These are phyloP conservation scores for Cylindrotheca fusiformis DNA, from an alignment of 108 stramenopile genomes.

Conservation along the genomic window DNA sequence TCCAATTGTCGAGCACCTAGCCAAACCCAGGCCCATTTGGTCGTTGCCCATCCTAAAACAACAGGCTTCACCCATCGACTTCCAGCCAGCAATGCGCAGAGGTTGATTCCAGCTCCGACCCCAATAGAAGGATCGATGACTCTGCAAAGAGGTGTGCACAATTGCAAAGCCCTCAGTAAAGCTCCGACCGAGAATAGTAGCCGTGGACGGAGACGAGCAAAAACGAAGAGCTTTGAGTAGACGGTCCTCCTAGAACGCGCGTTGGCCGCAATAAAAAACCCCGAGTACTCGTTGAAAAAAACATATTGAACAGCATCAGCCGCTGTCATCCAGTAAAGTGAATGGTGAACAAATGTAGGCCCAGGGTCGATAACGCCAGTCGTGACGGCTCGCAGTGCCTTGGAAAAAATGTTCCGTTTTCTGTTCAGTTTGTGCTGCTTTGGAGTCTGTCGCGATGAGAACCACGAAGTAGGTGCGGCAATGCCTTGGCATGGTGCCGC, in stretches of 20 bases:
- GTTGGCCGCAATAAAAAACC: background rate
- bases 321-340: constrained; percentile 21
- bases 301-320: constrained; percentile 22
- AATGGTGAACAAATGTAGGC: constrained; percentile 4
- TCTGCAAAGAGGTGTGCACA: constrained; percentile 24
- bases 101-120: constrained; percentile 33
- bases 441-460: background rate
- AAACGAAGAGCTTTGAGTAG: constrained; percentile 30
- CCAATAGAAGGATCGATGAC: constrained; percentile 28
- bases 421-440: background rate
- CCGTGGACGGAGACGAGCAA: constrained; percentile 31
- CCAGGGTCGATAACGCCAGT: constrained; percentile 6
- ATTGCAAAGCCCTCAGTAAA: constrained; percentile 18
- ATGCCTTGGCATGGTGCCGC: no score
- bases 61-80: constrained; percentile 32
- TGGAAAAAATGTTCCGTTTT: background rate
- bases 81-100: constrained; percentile 23
- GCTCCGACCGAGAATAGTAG: constrained; percentile 31
- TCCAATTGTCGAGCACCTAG: constrained; percentile 26
- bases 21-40: constrained; percentile 26
- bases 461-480: no score
- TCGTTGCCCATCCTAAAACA: constrained; percentile 34
- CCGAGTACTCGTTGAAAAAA: constrained; percentile 22
- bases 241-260: background rate
- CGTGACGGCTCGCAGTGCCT: background rate